Evolutionary conservation across 805 yeast species (phyloP).

Genomic region (Priceomyces fermenticarens): DNA sequence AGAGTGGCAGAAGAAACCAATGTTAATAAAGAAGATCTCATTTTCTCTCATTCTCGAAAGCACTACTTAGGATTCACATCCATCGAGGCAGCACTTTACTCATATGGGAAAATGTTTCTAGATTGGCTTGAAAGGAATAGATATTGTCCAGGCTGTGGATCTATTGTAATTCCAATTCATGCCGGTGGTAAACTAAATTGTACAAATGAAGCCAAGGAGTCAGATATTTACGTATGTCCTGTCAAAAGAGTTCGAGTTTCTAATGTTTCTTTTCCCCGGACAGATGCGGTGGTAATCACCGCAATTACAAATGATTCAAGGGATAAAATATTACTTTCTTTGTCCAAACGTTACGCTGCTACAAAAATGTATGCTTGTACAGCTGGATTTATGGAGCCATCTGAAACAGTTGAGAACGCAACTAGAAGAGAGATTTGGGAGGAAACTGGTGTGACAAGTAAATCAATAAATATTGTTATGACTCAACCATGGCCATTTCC

Average conservation of each 20-base stretch:
- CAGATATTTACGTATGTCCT: conserved; percentile 28
- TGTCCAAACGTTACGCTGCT: conserved; percentile 57
- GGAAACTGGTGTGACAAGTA: conserved; percentile 79
- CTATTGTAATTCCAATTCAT: conserved; percentile 55
- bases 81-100: conserved; percentile 61
- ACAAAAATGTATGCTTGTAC: conserved; percentile 71
- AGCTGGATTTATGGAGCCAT: conserved; percentile 96
- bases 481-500: conserved; percentile 99
- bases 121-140: conserved; percentile 79
- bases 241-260: conserved; percentile 47
- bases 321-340: conserved; percentile 65
- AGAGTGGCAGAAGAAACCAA: conserved; percentile 14
- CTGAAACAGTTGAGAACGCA: conserved; percentile 87
- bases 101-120: conserved; percentile 79
- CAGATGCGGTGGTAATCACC: conserved; percentile 85
- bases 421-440: conserved; percentile 91
- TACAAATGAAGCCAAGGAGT: conserved; percentile 21
- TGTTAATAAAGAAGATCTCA: conserved; percentile 13
- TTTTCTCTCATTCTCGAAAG: conserved; percentile 34
- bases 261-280: conserved; percentile 86
- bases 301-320: conserved; percentile 66
- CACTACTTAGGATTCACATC: conserved; percentile 32
- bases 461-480: conserved; percentile 55
- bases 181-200: conserved; percentile 66
- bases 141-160: conserved; percentile 88